Percentiles rank a stretch among this genome's conserved stretches.
Evolutionary conservation across 345 rosid genomes (phyloP).

Genomic region (Lumnitzera littorea): DNA sequence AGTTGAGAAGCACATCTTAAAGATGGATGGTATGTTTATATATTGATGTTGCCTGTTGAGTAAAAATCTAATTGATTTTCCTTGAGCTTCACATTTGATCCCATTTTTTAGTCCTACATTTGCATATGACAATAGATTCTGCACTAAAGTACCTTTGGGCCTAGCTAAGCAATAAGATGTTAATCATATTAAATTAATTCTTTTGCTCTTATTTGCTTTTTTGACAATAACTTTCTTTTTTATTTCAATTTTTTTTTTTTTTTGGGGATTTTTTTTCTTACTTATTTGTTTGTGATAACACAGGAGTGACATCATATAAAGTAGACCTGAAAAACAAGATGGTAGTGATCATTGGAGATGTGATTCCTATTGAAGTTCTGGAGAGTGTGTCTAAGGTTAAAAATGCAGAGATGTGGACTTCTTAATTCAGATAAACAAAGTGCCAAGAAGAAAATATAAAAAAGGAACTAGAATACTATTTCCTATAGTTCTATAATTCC

Average conservation of each 20-base stretch:
- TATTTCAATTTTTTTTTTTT: slow-evolving; percentile 13
- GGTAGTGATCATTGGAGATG: slow-evolving; percentile 77
- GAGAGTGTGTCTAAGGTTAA: slow-evolving; percentile 77
- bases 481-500: neutral
- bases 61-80: neutral
- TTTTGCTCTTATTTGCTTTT: neutral
- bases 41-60: neutral
- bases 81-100: neutral
- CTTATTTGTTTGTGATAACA: slow-evolving; percentile 14
- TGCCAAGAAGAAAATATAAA: neutral
- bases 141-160: neutral
- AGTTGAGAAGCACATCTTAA: slow-evolving; percentile 90
- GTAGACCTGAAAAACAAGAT: slow-evolving; percentile 90
- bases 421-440: neutral
- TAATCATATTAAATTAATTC: too few species aligned
- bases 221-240: neutral
- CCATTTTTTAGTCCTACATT: neutral
- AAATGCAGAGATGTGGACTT: slow-evolving; percentile 76
- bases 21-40: slow-evolving; percentile 52
- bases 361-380: slow-evolving; percentile 65
- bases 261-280: neutral
- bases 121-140: neutral
- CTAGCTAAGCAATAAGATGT: too few species aligned
- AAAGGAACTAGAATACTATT: neutral
- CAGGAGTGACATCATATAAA: slow-evolving; percentile 89